These are phyloP conservation scores for Candida taoyuanica DNA, from an alignment of 805 yeast species.

Conservation along the genomic window DNA sequence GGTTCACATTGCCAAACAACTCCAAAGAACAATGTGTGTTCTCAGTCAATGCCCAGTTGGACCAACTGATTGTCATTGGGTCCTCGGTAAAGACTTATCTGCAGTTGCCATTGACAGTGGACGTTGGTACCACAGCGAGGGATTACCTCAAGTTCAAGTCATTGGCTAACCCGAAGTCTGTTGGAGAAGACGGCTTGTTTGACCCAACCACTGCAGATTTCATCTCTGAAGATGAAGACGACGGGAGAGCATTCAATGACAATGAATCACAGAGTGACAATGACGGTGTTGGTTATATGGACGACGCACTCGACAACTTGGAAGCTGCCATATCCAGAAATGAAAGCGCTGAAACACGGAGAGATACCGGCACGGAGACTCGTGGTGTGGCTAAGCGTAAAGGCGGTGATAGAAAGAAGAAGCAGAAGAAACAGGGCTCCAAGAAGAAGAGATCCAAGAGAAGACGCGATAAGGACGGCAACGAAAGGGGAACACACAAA, in stretches of 20 bases:
- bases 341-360: conserved; percentile 1
- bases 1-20: conserved; percentile 40
- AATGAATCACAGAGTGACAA: background rate
- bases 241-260: conserved; percentile 28
- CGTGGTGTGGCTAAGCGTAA: conserved; percentile 25
- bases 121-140: conserved; percentile 30
- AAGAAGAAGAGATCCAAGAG: conserved; percentile 1
- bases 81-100: conserved; percentile 41
- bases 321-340: conserved; percentile 15
- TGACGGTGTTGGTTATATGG: conserved; percentile 21
- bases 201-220: conserved; percentile 12
- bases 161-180: conserved; percentile 30
- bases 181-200: conserved; percentile 31
- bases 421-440: conserved; percentile 6
- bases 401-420: conserved; percentile 9
- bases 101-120: conserved; percentile 32
- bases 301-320: conserved; percentile 17
- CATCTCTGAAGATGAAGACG: conserved; percentile 34
- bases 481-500: conserved; percentile 1
- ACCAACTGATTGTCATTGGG: conserved; percentile 31
- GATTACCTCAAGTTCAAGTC: conserved; percentile 30
- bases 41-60: conserved; percentile 29
- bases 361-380: background rate
- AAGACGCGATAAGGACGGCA: conserved; percentile 23
- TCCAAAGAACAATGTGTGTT: conserved; percentile 38